Evolutionary conservation across 2,329 filamentous ascomycete species (phyloP).

Genomic region (Talaromyces sp.): DNA sequence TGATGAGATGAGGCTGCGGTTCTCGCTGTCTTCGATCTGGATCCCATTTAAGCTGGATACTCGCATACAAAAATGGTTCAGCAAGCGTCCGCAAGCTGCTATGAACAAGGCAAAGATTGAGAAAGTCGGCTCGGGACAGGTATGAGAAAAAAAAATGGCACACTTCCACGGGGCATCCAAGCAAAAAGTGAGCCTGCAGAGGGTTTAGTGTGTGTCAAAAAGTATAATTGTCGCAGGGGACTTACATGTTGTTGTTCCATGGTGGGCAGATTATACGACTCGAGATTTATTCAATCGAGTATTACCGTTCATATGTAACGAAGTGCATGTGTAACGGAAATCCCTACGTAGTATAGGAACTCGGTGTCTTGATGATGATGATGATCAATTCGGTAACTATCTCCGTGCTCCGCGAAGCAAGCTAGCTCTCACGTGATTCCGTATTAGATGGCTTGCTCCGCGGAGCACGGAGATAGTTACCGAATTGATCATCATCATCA

Average conservation of each 20-base stretch:
- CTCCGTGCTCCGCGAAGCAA: too few species aligned
- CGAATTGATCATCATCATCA: too few species aligned
- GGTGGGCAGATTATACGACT: not conserved
- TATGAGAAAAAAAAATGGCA: not conserved
- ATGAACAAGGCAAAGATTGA: slow-evolving; percentile 7
- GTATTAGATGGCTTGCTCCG: too few species aligned
- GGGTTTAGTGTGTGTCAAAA: too few species aligned
- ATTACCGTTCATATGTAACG: not conserved
- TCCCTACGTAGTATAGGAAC: too few species aligned
- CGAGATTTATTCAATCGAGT: not conserved
- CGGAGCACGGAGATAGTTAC: too few species aligned
- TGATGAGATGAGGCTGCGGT: not conserved
- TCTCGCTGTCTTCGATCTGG: not conserved
- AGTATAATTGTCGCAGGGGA: not conserved
- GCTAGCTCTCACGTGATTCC: too few species aligned
- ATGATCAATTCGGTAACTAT: too few species aligned
- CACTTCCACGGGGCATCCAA: not conserved
- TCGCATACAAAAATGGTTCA: not conserved
- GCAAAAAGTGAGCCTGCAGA: not conserved
- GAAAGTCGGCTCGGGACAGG: not conserved
- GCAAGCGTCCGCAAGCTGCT: not conserved
- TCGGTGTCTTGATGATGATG: too few species aligned
- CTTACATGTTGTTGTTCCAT: not conserved
- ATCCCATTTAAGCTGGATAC: not conserved
- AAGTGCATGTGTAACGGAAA: not conserved